Evolutionary conservation across 2,329 filamentous ascomycete species (phyloP), one percentile per base, ranked within the genome.

Genomic region (Drechslerella dactyloides): DNA sequence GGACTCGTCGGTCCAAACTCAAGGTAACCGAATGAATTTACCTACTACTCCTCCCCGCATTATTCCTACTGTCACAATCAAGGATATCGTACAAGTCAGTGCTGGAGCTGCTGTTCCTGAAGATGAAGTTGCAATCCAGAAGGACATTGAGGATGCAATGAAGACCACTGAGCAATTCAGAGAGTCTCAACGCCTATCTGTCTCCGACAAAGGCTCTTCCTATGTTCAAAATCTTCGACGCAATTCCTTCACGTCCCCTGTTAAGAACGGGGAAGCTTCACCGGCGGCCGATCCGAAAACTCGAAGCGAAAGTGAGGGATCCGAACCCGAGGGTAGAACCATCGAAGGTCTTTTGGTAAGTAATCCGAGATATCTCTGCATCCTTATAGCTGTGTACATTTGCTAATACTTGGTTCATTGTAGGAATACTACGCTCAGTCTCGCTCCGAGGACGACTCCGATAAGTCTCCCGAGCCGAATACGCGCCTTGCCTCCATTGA

Each of bases 91-190:
- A 23, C 15, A 23, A 21, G n/a, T 4, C n/a, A n/a, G n/a, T 48
- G n/a, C 13, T 24, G n/a, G 23, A 24, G 42, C 1, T 1, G 17
- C 13, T 10, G n/a, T 4, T 3, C 10, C 50, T 24, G 48, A 8
- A 24, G 10, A n/a, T 24, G 27, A 7, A 1, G 27, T n/a, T 11
- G n/a, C 37, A 3, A 46, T 63, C 17, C 59, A 63, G 24, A 50
- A 27, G 27, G 51, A 55, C 24, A 63, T 63, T 17, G 59, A 56
- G 15, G 51, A 63, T 11, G 46, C 2, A 40, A 7, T 63, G 15
- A 10, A 50, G n/a, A 8, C 23, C 17, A n/a, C 19, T 23, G 13
- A 40, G n/a, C 4, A 44, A 15, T 24, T 46, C 19, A 35, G n/a
- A 13, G 5, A 7, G 21, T 48, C 10, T 10, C 35, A 15, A 42